Conservation (phyloP, 805 yeast genomes). For the Isabelozyma gotoi region DNA sequence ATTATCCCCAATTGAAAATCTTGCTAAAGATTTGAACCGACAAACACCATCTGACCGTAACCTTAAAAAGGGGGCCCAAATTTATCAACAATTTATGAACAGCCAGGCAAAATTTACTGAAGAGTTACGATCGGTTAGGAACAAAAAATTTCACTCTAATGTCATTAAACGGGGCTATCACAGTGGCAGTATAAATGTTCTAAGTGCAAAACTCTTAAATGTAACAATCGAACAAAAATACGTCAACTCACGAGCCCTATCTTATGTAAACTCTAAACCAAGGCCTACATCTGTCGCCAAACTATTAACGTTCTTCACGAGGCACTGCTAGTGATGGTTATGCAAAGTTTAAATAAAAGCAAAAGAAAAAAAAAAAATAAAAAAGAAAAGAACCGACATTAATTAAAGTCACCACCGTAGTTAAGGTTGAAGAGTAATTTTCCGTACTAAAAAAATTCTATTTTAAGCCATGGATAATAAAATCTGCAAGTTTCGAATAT, state of each 20-base stretch:
- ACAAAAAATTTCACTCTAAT: neutral
- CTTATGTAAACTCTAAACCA: neutral
- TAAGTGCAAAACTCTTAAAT: too few species aligned
- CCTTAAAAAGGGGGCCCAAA: neutral
- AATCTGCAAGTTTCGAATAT: too few species aligned
- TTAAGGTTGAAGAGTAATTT: too few species aligned
- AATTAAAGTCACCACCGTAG: too few species aligned
- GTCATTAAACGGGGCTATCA: neutral
- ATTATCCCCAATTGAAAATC: neutral
- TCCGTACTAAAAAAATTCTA: too few species aligned
- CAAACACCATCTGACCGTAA: neutral
- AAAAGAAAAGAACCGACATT: too few species aligned
- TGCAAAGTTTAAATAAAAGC: neutral
- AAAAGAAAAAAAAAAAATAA: too few species aligned
- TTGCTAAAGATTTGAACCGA: neutral
- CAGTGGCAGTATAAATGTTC: neutral
- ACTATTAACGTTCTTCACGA: neutral
- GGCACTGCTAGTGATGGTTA: neutral
- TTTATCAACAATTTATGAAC: neutral
- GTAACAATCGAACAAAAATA: neutral
- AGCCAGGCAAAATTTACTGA: neutral
- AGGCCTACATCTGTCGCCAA: neutral
- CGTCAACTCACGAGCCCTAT: neutral
- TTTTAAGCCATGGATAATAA: too few species aligned
- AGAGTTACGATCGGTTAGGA: neutral